Evolutionary conservation across 768 basidiomycete species (phyloP).

Genomic region (Pulveroboletus sp.): DNA sequence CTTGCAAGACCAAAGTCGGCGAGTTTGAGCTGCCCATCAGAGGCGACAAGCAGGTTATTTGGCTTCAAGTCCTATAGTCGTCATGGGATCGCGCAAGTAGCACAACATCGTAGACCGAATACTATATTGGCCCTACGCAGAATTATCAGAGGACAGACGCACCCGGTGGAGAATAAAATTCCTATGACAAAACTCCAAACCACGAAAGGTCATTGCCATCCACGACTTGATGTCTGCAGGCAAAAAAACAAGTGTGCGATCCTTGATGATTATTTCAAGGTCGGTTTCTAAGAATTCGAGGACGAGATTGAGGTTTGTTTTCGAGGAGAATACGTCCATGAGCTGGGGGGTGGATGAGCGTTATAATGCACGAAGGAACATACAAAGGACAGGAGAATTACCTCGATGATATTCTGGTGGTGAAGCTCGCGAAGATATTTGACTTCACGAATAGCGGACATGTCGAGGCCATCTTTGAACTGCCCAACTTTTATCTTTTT

Average conservation of each 20-base stretch:
- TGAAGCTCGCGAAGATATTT: conserved; percentile 92
- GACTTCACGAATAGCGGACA: conserved; percentile 98
- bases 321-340: conserved; percentile 93
- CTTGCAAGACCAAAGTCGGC: conserved; percentile 98
- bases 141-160: conserved; percentile 23
- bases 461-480: conserved; percentile 97
- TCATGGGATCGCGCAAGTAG: conserved; percentile 8
- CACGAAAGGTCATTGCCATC: conserved; percentile 98
- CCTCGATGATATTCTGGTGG: conserved; percentile 95
- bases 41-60: conserved; percentile 93
- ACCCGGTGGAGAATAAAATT: conserved; percentile 94
- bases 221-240: conserved; percentile 97
- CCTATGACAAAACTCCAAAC: conserved; percentile 96
- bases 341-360: conserved; percentile 48
- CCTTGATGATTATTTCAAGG: conserved; percentile 94
- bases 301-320: conserved; percentile 95
- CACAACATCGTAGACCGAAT: background rate
- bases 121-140: conserved; percentile 8
- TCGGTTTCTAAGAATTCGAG: conserved; percentile 96
- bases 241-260: conserved; percentile 85
- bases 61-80: conserved; percentile 85
- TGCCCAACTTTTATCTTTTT: conserved; percentile 98
- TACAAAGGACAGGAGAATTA: conserved; percentile 25
- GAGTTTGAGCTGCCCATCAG: conserved; percentile 88
- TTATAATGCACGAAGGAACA: background rate